These are phyloP conservation scores for Mycena haematopus DNA, from an alignment of 768 basidiomycete genomes.

Conservation along the genomic window DNA sequence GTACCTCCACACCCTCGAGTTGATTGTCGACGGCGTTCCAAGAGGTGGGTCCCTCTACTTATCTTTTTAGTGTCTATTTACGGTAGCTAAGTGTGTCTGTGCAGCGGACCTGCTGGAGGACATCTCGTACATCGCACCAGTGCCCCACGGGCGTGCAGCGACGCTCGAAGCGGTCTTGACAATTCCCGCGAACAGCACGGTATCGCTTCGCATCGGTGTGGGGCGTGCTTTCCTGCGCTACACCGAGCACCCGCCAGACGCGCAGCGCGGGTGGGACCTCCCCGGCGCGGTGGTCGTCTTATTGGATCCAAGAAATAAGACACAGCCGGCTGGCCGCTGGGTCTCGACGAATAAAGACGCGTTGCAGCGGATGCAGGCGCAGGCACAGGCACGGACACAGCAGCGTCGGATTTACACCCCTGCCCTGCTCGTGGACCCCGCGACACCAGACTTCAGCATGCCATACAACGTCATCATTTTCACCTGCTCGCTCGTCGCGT, in stretches of 20 bases:
- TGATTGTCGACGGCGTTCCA: constrained; percentile 51
- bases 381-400: constrained; percentile 22
- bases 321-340: not conserved
- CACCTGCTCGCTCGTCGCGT: constrained; percentile 87
- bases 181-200: constrained; percentile 70
- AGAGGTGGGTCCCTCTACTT: constrained; percentile 46
- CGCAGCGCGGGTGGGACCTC: constrained; percentile 93
- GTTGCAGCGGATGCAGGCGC: not conserved
- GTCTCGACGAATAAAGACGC: not conserved
- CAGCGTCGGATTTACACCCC: constrained; percentile 69
- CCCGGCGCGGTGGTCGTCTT: constrained; percentile 79
- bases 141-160: constrained; percentile 76
- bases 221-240: constrained; percentile 72
- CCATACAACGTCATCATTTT: constrained; percentile 99
- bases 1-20: constrained; percentile 79
- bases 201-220: constrained; percentile 75
- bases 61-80: not conserved
- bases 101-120: constrained; percentile 69
- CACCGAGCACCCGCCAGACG: constrained; percentile 95
- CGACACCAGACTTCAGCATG: constrained; percentile 99
- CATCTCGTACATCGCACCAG: constrained; percentile 70
- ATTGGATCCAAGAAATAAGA: constrained; percentile 32
- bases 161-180: constrained; percentile 74
- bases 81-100: constrained; percentile 4
- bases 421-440: constrained; percentile 86